These are phyloP conservation scores for Millerozyma miso DNA, from an alignment of 805 yeast species.

Conservation along the genomic window DNA sequence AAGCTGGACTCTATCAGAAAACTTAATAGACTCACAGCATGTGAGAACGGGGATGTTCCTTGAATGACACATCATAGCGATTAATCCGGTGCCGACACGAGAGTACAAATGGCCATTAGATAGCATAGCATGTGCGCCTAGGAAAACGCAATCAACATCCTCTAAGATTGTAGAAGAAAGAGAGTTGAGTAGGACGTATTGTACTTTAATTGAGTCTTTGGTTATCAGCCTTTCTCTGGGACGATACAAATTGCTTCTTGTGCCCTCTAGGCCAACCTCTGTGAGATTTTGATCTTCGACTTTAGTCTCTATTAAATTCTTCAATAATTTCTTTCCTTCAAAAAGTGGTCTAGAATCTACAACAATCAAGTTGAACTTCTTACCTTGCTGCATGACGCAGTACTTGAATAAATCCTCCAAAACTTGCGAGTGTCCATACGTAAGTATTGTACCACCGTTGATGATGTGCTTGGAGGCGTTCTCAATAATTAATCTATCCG, in stretches of 20 bases:
- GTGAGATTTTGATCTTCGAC: slow-evolving; percentile 4
- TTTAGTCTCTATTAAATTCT: slow-evolving; percentile 49
- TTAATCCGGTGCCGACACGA: slow-evolving; percentile 89
- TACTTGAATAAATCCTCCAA: slow-evolving; percentile 68
- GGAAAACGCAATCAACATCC: slow-evolving; percentile 83
- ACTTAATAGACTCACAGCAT: slow-evolving; percentile 92
- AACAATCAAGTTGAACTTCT: slow-evolving; percentile 71
- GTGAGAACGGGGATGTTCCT: slow-evolving; percentile 92
- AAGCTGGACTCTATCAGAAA: slow-evolving; percentile 90
- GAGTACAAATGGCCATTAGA: slow-evolving; percentile 92
- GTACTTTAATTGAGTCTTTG: slow-evolving; percentile 59
- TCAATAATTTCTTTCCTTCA: slow-evolving; percentile 82
- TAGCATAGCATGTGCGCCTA: slow-evolving; percentile 96
- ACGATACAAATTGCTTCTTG: slow-evolving; percentile 9
- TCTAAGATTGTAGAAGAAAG: slow-evolving; percentile 70
- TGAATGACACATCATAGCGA: slow-evolving; percentile 86
- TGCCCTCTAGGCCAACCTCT: neutral
- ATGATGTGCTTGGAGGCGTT: slow-evolving; percentile 73
- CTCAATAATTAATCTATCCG: slow-evolving; percentile 78
- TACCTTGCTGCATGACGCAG: slow-evolving; percentile 57
- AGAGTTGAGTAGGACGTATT: slow-evolving; percentile 77
- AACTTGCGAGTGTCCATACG: slow-evolving; percentile 86
- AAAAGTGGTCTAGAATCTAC: slow-evolving; percentile 93
- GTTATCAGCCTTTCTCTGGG: slow-evolving; percentile 26
- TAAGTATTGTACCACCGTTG: slow-evolving; percentile 73